phyloP scores from a whole-genome alignment of 2,329 filamentous ascomycete species.

The Nemania sp. region DNA sequence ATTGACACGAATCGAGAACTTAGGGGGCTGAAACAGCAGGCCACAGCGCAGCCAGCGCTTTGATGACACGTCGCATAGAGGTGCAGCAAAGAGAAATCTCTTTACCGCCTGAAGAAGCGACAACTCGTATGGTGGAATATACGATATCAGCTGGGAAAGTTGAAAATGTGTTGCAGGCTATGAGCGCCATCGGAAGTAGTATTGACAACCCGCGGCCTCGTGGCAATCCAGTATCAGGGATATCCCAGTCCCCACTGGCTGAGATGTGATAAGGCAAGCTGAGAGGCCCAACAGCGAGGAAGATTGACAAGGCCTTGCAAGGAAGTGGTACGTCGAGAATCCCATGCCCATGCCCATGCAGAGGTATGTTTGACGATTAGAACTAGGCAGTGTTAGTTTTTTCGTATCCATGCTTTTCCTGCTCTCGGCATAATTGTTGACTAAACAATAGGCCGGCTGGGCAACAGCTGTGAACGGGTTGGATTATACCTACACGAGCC shows the following conservation, averaged over 20 bases:
- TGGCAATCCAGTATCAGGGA: conserved; percentile 17
- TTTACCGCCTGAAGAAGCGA: conserved; percentile 5
- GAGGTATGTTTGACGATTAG: conserved; percentile 1
- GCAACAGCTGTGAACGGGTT: background rate
- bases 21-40: conserved; percentile 21
- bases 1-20: conserved; percentile 2
- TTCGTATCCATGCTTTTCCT: background rate
- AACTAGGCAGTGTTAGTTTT: conserved; percentile 12
- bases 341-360: too few relatives aligned
- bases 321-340: too few relatives aligned
- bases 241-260: conserved; percentile 8
- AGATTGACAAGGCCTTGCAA: too few relatives aligned
- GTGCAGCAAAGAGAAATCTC: conserved; percentile 25
- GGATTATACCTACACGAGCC: conserved; percentile 9
- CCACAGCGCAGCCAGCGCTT: conserved; percentile 18
- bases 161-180: conserved; percentile 20
- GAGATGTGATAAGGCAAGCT: conserved; percentile 24
- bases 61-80: conserved; percentile 34
- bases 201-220: conserved; percentile 16
- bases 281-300: conserved; percentile 3
- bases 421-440: background rate
- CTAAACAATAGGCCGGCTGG: background rate
- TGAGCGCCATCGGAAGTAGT: too few relatives aligned
- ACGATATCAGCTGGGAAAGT: conserved; percentile 3
- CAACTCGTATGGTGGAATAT: conserved; percentile 15